Base-by-base conservation (phyloP, 352 stramenopile genomes). In the Globisporangium recalcitrans region DNA sequence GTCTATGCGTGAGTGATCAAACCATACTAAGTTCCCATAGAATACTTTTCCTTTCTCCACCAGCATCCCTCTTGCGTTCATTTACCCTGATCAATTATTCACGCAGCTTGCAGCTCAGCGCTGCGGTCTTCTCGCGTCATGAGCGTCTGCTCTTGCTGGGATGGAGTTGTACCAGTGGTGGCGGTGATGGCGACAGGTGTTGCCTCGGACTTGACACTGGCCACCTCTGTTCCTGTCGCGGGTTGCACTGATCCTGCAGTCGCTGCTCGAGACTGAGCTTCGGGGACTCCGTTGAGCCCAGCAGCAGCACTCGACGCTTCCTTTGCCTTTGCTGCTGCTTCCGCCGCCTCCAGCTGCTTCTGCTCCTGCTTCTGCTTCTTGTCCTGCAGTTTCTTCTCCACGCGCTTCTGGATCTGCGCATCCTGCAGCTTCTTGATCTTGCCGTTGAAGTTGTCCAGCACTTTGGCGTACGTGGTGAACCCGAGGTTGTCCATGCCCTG, bases 371-470 rank as follows among this genome's bases (percentile, higher is more conserved):
- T 52, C 22, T 55, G 62, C 40, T 67, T 48, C 61, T 87, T 79
- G 16, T 69, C 55, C 13, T 67, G 51, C 22, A 71, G 78, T 62
- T 89, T 90, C 51, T 77, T 74, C 31, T 66, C 80, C 31, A 80
- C 65, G 67, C 90, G 90, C 54, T 78, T 82, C 19, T 78, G 71
- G 11, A 74, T 64, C 4, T 71, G 69, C 13, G 80, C 72, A 57
- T 92, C 84, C 64, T 91, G 82, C 48, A 83, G 65, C 3, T 69
- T 67, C 61, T 79, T 84, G 48, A 90, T 74, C 49, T 93, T 92
- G 19, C 78, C 74, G 56, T 95, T 89, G 67, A 82, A 91, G 1
- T 63, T 38, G 0, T 69, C 65, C 11, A 95, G 54, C 11, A 95
- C 72, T 4, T 73, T 77, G 13, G 82, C 82, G 52, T 93, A 93